Evolutionary conservation across 129 eudicot species (phyloP).

Genomic region (Flaveria robusta): DNA sequence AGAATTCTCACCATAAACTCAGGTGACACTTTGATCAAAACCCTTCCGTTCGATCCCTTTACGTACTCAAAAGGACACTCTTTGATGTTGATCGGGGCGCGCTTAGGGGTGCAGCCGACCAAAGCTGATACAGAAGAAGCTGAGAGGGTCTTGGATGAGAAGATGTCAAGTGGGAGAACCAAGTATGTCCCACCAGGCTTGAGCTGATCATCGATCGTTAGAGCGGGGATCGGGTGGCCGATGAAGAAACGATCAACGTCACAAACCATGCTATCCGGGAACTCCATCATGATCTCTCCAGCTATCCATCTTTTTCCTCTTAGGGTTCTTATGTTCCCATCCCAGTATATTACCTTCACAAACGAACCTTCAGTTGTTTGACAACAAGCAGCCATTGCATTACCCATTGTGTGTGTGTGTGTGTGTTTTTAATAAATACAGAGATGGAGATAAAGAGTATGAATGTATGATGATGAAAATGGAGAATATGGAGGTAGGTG

Average conservation of each 20-base stretch:
- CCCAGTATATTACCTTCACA: constrained; percentile 44
- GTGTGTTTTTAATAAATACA: too few relatives aligned
- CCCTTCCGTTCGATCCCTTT: constrained; percentile 58
- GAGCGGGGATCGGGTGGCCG: constrained; percentile 57
- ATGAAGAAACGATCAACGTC: constrained; percentile 66
- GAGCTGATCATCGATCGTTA: constrained; percentile 55
- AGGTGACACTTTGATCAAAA: constrained; percentile 60
- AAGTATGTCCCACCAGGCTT: constrained; percentile 53
- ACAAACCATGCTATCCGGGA: constrained; percentile 76
- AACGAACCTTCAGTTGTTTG: constrained; percentile 5
- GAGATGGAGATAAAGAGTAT: neutral
- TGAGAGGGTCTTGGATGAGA: constrained; percentile 46
- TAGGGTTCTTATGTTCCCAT: constrained; percentile 44
- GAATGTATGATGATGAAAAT: neutral
- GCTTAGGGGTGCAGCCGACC: neutral
- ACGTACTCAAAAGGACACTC: constrained; percentile 58
- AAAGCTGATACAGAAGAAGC: constrained; percentile 52
- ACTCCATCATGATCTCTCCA: constrained; percentile 89
- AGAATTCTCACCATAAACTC: constrained; percentile 54
- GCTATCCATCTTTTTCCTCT: constrained; percentile 40
- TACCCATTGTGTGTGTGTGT: constrained; percentile 35
- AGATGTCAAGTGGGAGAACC: constrained; percentile 62
- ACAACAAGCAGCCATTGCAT: constrained; percentile 27
- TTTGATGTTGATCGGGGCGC: constrained; percentile 18
- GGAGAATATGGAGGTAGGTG: neutral